Conservation (phyloP, 116 monocot species). For the Posidonia oceanica region DNA sequence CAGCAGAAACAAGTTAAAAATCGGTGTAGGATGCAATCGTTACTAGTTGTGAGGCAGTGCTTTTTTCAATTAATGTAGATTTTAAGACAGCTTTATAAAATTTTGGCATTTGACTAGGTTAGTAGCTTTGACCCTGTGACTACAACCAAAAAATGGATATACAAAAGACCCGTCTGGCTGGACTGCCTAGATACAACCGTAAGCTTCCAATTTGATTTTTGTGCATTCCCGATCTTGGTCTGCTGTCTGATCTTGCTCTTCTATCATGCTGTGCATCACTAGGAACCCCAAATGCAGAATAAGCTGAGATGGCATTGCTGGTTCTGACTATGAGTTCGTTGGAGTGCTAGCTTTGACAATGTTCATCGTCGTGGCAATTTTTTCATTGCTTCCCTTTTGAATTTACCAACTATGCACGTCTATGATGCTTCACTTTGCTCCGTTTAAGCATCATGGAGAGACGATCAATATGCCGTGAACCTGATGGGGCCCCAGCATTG, state of each 20-base stretch:
- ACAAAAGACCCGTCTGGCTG: not conserved
- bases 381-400: no score
- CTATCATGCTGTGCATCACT: no score
- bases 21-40: no score
- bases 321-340: no score
- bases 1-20: no score
- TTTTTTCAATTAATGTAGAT: not conserved
- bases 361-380: no score
- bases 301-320: no score
- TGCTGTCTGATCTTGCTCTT: not conserved
- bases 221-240: not conserved
- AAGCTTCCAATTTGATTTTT: not conserved
- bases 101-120: not conserved
- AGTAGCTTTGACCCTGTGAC: not conserved
- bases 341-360: no score
- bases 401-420: slow-evolving; percentile 11
- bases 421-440: slow-evolving; percentile 51
- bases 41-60: no score
- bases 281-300: not conserved
- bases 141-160: slow-evolving; percentile 1
- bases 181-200: not conserved
- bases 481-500: slow-evolving; percentile 30
- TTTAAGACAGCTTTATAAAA: not conserved
- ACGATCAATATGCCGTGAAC: slow-evolving; percentile 38
- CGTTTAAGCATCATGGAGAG: slow-evolving; percentile 50